Conservation (phyloP, 2,329 filamentous ascomycete species). For the Alternaria ventricosa region DNA sequence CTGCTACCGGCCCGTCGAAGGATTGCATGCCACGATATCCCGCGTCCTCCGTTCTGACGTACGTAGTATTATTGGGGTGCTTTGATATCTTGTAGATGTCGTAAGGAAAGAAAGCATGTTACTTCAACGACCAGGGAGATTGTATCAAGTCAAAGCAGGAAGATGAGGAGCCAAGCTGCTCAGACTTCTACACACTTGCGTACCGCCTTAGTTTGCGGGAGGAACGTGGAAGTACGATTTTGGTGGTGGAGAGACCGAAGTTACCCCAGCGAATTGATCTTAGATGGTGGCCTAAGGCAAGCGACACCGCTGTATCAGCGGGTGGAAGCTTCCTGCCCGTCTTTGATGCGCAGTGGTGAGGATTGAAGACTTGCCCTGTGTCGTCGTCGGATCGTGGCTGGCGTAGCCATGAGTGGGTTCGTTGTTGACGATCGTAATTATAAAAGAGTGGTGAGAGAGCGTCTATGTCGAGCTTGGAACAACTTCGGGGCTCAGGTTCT, state of each 20-base stretch:
- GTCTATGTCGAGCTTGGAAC: neutral
- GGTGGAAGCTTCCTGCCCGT: neutral
- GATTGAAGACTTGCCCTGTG: neutral
- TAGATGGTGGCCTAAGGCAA: neutral
- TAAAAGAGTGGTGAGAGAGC: neutral
- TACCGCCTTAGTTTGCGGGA: neutral
- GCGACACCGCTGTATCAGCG: neutral
- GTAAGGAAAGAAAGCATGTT: neutral
- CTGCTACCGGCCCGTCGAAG: neutral
- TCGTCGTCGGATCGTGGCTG: neutral
- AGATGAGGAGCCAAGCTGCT: neutral
- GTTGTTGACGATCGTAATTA: neutral
- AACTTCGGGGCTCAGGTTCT: neutral
- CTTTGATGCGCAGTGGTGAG: neutral
- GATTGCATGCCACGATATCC: neutral
- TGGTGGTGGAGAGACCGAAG: neutral
- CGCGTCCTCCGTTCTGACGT: neutral
- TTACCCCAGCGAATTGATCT: neutral
- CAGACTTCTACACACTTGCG: fast-evolving
- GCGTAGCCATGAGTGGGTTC: neutral
- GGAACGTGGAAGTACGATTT: neutral
- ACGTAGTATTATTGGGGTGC: neutral
- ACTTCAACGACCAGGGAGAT: neutral
- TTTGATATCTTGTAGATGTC: neutral
- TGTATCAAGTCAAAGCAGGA: neutral